Percentiles rank a stretch among this genome's conserved stretches.
phyloP scores from a whole-genome alignment of 257 asterid genomes.

The Fraxinus pennsylvanica region DNA sequence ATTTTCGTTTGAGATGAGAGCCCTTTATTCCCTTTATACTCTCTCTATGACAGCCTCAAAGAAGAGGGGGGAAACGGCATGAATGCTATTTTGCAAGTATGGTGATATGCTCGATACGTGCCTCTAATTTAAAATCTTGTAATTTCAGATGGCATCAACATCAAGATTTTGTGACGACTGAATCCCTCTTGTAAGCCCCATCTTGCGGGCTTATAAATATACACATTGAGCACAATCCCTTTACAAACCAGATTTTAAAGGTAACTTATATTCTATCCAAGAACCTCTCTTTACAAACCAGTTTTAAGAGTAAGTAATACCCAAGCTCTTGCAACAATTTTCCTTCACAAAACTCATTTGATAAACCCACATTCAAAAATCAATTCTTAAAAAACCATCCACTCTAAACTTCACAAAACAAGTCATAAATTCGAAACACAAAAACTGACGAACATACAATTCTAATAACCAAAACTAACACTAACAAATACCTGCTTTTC shows the following conservation, averaged over 20 bases:
- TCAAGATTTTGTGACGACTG: background rate
- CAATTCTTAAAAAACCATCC: background rate
- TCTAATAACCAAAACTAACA: background rate
- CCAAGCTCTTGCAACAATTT: background rate
- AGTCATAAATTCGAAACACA: background rate
- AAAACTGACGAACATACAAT: background rate
- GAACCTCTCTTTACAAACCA: background rate
- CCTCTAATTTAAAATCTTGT: background rate
- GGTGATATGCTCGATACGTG: background rate
- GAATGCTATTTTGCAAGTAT: background rate
- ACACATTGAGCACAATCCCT: background rate
- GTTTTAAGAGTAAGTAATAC: background rate
- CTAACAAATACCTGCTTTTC: slow-evolving; percentile 57
- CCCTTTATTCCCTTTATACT: background rate
- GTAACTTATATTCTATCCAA: background rate
- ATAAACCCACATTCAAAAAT: background rate
- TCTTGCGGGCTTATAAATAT: background rate
- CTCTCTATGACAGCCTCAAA: background rate
- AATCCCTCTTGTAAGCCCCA: background rate
- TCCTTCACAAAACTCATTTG: background rate
- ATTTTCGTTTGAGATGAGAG: background rate
- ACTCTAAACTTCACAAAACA: background rate
- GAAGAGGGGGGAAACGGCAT: background rate
- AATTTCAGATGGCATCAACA: background rate
- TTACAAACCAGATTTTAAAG: background rate